Evolutionary conservation across 257 asterid genomes (phyloP), one percentile per base, ranked within the genome.

Genomic region (Plectranthus barbatus): DNA sequence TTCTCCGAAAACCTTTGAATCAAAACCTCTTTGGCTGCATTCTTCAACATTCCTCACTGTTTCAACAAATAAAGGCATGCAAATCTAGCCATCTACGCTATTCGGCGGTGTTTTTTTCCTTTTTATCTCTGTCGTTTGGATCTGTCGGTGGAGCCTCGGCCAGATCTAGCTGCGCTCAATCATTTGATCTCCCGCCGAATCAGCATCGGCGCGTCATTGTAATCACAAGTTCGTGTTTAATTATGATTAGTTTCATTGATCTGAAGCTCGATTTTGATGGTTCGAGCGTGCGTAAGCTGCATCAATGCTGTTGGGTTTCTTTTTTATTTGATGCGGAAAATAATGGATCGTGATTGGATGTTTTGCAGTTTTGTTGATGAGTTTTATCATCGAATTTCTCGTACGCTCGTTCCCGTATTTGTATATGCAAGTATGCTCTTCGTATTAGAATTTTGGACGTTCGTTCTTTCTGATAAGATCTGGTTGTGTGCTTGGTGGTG

Each of bases 1-100:
- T 31, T 69, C 67, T 50, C 62, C 62, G 21, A 44, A 54, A 69
- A 41, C 60, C 62, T 69, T 60, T 69, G 49, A 50, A 60, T 69
- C 68, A 20, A 61, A 60, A 9, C 58, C 59, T 67, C 49, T 68
- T n/a, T 5, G 6, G 26, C 61, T 49, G 14, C 64, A 54, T 55
- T 62, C 69, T 45, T 21, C 69, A 61, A 11, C 51, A 52, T 26
- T 19, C 14, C 9, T 34, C 14, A 10, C 58, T 56, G 12, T 14
- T 54, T 15, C 18, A 24, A 13, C n/a, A 9, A 46, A 1, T 49
- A 6, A 13, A 8, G 7, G 13, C 24, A 56, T 44, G 46, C 31
- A 53, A 65, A 71, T 42, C 44, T 48, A 13, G 9, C 40, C 13
- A 12, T 48, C 14, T 1, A 18, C 47, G 42, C 24, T 47, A 37